Base-by-base conservation (phyloP, 2,329 filamentous ascomycete species). In the Clonostachys rhizophaga region DNA sequence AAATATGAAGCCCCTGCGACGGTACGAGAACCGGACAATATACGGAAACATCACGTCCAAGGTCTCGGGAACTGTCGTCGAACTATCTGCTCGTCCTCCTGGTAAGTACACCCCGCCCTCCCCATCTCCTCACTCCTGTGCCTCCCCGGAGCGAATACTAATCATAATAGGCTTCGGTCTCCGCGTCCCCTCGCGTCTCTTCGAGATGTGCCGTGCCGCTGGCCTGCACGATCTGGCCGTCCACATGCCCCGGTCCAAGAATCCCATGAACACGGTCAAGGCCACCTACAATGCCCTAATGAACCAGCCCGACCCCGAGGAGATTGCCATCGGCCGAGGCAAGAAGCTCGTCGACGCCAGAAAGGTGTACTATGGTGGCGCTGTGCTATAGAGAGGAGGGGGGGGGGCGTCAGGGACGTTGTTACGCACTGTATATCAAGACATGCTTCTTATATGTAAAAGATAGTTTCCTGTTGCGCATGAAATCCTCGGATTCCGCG, bases 251-350 rank as follows among this genome's bases (percentile, higher is more conserved):
- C 86, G 92, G 42, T 89, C 89, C 52, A 83, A 91, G 60, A 97
- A 96, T 76, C 90, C 91, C 56, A 96, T 97, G 91, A 99, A 99
- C 75, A 89, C 91, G 16, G 87, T 96, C 70, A 96, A 96, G 74
- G 94, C 94, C 13, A 81, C 90, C 39, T 89, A 88, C 68, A 68
- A 92, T 66, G 92, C 91, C 6, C 75, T 99, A 52, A 80, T 82
- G 66, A 87, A 76, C 72, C 94, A 99, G 73, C 82, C 82, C 51
- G 77, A 95, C 61, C 94, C 94, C 33, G 89, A 97, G 65, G 84
- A 92, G 62, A 86, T 99, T 62, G 94, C 94, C 48, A 79, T 88
- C 44, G 92, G 90, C 45, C 75, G 91, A 54, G 92, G 94, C 51
- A 92, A 89, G 80, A 99, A 99, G 79, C 66, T 99, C 62, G 91